Evolutionary conservation across 106 monocot species (phyloP), one percentile per base, ranked within the genome.

Genomic region (Apostasia ramifera): DNA sequence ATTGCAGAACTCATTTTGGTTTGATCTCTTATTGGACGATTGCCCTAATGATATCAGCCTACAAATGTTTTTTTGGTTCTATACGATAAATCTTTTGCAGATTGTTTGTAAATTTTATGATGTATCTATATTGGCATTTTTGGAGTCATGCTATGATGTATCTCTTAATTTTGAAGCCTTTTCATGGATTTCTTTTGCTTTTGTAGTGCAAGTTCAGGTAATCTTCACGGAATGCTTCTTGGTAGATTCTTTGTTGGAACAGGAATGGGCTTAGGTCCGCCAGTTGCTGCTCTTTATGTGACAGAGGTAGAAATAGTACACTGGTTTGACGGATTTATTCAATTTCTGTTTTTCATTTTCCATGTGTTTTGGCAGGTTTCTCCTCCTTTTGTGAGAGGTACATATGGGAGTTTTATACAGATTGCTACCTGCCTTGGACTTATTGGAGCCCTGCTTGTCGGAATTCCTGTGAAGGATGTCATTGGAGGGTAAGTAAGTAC

Each of bases 361-460:
- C 59, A 8, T 44, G 46, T 11, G 54, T 45, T 38, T 54, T 54
- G 26, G 51, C 73, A 99, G 98, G 80, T 99, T 78, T 99, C 98
- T 72, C 98, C 98, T 67, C 64, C 98, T 57, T 81, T 75, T 73
- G 80, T 99, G 59, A 87, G 98, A 69, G 98, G 98, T 8, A 99
- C 98, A 39, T 93, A 99, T 80, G 98, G 98, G 62, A 90, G 98
- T 68, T 84, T 99, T 40, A 86, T 93, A 85, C 98, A 99, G 74
- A 88, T 99, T 76, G 92, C 93, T 47, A 99, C 98, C 53, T 99
- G 98, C 62, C 87, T 99, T 78, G 98, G 98, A 69, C 78, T 99
- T 8, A 63, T 93, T 68, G 85, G 54, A 63, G 66, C 98, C 39
- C 83, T 93, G 9, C 74, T 99, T 41, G 68, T 90, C 76, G 98